These are phyloP conservation scores for Cocos nucifera DNA, from an alignment of 176 grass and related monocot species.

Conservation along the genomic window DNA sequence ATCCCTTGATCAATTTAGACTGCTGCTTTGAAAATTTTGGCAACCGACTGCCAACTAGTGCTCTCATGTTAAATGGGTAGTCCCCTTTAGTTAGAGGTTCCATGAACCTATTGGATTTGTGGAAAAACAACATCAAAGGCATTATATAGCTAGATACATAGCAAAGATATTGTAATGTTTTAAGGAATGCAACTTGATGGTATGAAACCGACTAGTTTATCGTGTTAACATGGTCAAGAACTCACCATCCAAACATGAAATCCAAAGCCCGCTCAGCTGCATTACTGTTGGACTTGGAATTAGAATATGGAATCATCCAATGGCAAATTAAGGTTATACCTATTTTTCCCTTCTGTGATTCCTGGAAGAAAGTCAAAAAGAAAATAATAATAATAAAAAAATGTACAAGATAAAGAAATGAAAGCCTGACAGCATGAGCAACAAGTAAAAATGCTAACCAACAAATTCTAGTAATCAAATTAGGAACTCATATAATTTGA, in stretches of 20 bases:
- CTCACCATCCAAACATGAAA: constrained; percentile 66
- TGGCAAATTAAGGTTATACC: constrained; percentile 37
- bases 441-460: no score
- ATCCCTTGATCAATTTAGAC: constrained; percentile 22
- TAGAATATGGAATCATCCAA: constrained; percentile 54
- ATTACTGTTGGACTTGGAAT: constrained; percentile 15
- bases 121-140: no score
- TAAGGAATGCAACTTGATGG: no score
- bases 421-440: no score
- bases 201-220: no score
- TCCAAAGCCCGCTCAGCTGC: constrained; percentile 48
- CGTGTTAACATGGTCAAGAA: not conserved
- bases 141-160: no score
- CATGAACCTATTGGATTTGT: constrained; percentile 28
- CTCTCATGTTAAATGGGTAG: constrained; percentile 53
- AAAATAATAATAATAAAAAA: not conserved
- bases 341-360: constrained; percentile 43
- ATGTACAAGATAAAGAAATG: not conserved
- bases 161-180: no score
- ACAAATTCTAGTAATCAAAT: no score
- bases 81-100: constrained; percentile 57
- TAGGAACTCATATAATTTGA: no score
- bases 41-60: constrained; percentile 37
- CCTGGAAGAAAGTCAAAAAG: constrained; percentile 10
- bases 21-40: constrained; percentile 46